A percentile compares a stretch with the other conserved stretches of the same genome.
Conservation (phyloP, 306 rosid genomes). For the Cicer cuneatum region DNA sequence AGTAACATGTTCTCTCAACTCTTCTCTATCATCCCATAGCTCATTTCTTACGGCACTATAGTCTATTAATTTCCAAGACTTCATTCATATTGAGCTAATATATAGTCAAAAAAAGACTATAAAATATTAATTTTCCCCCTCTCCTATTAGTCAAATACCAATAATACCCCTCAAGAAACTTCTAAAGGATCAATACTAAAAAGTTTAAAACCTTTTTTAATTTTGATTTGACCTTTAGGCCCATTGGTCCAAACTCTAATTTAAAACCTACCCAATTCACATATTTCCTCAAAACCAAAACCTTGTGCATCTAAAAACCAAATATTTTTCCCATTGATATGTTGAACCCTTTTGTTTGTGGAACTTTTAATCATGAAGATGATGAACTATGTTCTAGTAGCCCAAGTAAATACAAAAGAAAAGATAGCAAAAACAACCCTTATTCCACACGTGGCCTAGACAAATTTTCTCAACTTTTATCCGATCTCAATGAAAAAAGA, state of each 20-base stretch:
- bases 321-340: conserved; percentile 35
- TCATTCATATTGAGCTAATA: conserved; percentile 6
- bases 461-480: conserved; percentile 75
- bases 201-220: conserved; percentile 21
- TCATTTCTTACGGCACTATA: conserved; percentile 45
- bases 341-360: conserved; percentile 66
- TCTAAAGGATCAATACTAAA: conserved; percentile 43
- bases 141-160: conserved; percentile 47
- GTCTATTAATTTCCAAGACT: conserved; percentile 1
- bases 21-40: neutral
- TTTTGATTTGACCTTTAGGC: conserved; percentile 48
- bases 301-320: conserved; percentile 3
- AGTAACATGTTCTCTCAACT: conserved; percentile 29
- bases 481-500: conserved; percentile 81
- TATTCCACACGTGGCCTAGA: conserved; percentile 84
- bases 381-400: conserved; percentile 41
- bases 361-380: conserved; percentile 51
- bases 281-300: conserved; percentile 18
- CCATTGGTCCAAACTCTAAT: neutral
- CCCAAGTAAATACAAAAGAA: conserved; percentile 53
- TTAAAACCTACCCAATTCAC: conserved; percentile 37
- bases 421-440: conserved; percentile 65
- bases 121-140: conserved; percentile 29
- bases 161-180: conserved; percentile 56
- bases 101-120: conserved; percentile 40